Percentiles rank a stretch among this genome's conserved stretches.
phyloP scores from a whole-genome alignment of 306 rosid species.

The Carpinus viminea region DNA sequence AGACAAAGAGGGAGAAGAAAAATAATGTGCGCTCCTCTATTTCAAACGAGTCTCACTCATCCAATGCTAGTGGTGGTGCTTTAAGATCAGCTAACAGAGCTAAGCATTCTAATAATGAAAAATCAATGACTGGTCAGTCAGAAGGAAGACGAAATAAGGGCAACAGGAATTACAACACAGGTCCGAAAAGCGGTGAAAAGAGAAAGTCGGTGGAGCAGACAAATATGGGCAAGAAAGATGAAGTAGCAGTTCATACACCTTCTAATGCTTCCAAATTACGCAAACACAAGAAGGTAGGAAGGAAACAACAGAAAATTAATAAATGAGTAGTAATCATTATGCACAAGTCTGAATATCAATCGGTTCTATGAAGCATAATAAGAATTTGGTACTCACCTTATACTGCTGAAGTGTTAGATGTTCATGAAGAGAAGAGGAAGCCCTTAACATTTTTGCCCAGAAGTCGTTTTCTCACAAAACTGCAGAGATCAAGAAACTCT shows the following conservation, averaged over 20 bases:
- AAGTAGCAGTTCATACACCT: conserved; percentile 29
- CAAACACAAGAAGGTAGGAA: conserved; percentile 28
- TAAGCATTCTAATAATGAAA: conserved; percentile 36
- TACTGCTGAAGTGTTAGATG: not conserved
- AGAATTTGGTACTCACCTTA: conserved; percentile 13
- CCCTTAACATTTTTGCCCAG: not conserved
- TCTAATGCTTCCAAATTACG: conserved; percentile 32
- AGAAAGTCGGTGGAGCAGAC: conserved; percentile 25
- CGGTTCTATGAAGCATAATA: conserved; percentile 2
- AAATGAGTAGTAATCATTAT: conserved; percentile 2
- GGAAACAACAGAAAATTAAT: conserved; percentile 29
- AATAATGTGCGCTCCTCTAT: conserved; percentile 18
- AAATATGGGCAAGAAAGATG: conserved; percentile 24
- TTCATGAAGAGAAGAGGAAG: conserved; percentile 1
- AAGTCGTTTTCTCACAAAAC: conserved; percentile 4
- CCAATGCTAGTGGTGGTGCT: conserved; percentile 28
- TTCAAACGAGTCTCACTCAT: conserved; percentile 17
- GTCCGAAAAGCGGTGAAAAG: conserved; percentile 32
- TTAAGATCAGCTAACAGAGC: conserved; percentile 34
- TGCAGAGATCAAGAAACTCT: conserved; percentile 7
- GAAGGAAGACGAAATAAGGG: conserved; percentile 28
- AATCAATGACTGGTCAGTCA: conserved; percentile 26
- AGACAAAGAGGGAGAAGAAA: conserved; percentile 48
- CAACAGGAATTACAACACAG: conserved; percentile 31
- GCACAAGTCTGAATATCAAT: conserved; percentile 15